A percentile compares a stretch with the other conserved stretches of the same genome.
Conservation (phyloP, 148 eudicot genomes). For the Heliosperma pusillum region DNA sequence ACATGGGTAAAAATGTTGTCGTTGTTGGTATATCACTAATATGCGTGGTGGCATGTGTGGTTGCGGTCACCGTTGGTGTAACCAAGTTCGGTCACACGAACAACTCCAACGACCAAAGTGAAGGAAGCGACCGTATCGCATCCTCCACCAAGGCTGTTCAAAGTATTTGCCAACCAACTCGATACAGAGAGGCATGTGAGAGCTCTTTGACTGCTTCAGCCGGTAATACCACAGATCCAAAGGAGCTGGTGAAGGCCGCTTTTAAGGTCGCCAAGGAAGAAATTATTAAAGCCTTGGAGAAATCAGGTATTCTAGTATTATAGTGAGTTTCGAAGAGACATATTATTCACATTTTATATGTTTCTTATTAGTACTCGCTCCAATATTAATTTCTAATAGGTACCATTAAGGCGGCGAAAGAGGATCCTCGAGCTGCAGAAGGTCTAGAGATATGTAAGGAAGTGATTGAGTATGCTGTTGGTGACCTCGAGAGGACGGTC, state of each 20-base stretch:
- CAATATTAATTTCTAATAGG: neutral
- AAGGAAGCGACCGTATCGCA: constrained; percentile 10
- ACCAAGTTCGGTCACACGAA: constrained; percentile 12
- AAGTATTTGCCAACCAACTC: constrained; percentile 46
- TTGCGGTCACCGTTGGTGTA: constrained; percentile 24
- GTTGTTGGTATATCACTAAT: constrained; percentile 19
- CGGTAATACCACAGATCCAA: constrained; percentile 38
- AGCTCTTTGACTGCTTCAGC: constrained; percentile 25
- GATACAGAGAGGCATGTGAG: constrained; percentile 41
- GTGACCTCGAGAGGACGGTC: constrained; percentile 41
- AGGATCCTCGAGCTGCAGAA: constrained; percentile 37
- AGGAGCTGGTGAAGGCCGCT: constrained; percentile 38
- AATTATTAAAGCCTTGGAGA: constrained; percentile 34
- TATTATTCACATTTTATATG: neutral
- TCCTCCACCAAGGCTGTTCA: constrained; percentile 41
- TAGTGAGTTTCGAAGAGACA: too few species aligned
- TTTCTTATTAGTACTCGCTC: neutral
- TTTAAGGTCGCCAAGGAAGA: constrained; percentile 32
- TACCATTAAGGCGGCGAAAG: constrained; percentile 32
- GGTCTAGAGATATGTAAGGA: constrained; percentile 45
- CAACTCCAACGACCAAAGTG: neutral
- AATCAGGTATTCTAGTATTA: constrained; percentile 19
- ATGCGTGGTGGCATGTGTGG: constrained; percentile 31
- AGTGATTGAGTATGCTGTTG: constrained; percentile 37
- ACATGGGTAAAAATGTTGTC: constrained; percentile 21